phyloP scores from a whole-genome alignment of 192 early-diverging fungal genomes.

The Coemansia sp. region DNA sequence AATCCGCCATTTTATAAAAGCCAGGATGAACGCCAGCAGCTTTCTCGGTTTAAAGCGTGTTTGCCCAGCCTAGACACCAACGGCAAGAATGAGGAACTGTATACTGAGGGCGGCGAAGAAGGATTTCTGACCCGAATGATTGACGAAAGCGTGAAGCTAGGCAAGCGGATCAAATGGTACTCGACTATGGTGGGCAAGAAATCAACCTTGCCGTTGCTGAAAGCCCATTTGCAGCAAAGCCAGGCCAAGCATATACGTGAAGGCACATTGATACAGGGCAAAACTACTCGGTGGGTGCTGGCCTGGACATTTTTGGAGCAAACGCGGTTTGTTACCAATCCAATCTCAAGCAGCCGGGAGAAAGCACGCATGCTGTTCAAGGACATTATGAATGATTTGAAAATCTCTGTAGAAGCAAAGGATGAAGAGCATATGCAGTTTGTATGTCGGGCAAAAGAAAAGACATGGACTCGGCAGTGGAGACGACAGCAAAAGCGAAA shows the following conservation, averaged over 20 bases:
- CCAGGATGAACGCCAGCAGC: constrained; percentile 56
- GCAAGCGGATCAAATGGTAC: constrained; percentile 66
- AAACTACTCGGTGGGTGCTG: constrained; percentile 40
- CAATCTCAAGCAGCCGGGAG: background rate
- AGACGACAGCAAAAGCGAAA: constrained; percentile 11
- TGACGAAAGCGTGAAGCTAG: constrained; percentile 58
- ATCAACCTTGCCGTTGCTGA: constrained; percentile 40
- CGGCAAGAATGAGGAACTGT: constrained; percentile 68
- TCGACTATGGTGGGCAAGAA: constrained; percentile 75
- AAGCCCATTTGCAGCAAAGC: background rate
- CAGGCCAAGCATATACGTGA: constrained; percentile 21
- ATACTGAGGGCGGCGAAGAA: constrained; percentile 77
- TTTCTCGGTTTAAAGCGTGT: constrained; percentile 53
- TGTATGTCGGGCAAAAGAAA: constrained; percentile 14
- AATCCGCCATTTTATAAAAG: constrained; percentile 87
- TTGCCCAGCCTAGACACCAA: constrained; percentile 57
- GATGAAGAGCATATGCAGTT: background rate
- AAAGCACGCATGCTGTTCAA: background rate
- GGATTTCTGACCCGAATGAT: constrained; percentile 67
- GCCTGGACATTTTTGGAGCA: constrained; percentile 41
- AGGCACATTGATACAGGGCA: constrained; percentile 20
- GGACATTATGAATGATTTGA: background rate
- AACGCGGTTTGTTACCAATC: constrained; percentile 2
- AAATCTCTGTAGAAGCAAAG: background rate
- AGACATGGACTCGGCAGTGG: constrained; percentile 33